Base-by-base conservation (phyloP, 306 rosid species). In the Sechiopsis laciniata region DNA sequence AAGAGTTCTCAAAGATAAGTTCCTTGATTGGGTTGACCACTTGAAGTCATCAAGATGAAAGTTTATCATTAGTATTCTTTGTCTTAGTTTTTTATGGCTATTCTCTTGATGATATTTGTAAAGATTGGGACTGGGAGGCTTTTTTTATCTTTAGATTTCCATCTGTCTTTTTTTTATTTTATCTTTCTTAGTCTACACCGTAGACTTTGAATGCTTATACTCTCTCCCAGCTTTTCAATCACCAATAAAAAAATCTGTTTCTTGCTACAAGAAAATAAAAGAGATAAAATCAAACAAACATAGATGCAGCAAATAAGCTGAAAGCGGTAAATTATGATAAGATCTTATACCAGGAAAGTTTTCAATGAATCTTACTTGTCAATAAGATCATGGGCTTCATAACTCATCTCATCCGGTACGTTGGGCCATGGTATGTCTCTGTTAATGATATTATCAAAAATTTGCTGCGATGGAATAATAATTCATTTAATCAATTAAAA, bases 371-470 rank as follows among this genome's bases (percentile, higher is more conserved):
- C 96, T 85, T 87, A 91, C 97, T 86, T 88, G 84, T 87, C 87
- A 55, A 94, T 88, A 85, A 94, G 80, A 85, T 88, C 95, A 21
- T 80, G 82, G 29, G 99, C 91, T 64, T 86, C 99, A 68, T 21
- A 48, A 79, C 97, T 94, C 73, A 94, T 78, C 87, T 85, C 96
- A 48, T 88, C 99, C 3, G 99, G 97, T 66, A 78, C 21, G 58
- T 71, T 88, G 37, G 99, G 99, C 99, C 97, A 95, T 55, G 83
- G 96, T 81, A 95, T 86, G 83, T 91, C 97, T 83, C 96, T 95
- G 77, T 95, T 95, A 81, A 95, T 89, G 79, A 91, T 95, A 76
- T 88, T 95, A 78, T 95, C 88, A 81, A 95, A 95, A 75, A 95
- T 88, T 88, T 83, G 72, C 97, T 95, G 97, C 86, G 88, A 76